These are phyloP conservation scores for Chloranthus sessilifolius DNA, from an alignment of 164 flowering plant species.

Conservation along the genomic window DNA sequence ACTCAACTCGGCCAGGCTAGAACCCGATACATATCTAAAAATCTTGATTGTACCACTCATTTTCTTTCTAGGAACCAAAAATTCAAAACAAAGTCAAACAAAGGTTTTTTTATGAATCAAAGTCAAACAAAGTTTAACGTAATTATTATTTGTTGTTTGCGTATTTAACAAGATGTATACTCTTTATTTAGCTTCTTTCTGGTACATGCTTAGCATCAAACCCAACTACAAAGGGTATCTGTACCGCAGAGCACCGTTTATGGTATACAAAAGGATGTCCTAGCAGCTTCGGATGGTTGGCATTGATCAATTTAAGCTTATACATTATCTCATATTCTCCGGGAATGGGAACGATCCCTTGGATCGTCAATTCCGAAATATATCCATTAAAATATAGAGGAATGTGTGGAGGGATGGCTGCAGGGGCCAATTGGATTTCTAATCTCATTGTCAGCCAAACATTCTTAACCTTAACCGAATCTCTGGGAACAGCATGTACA, in stretches of 20 bases:
- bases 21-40: no score
- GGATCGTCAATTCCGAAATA: conserved; percentile 90
- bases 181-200: conserved; percentile 33
- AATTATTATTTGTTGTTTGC: no score
- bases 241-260: conserved; percentile 30
- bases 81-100: no score
- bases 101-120: no score
- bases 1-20: no score
- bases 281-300: conserved; percentile 52
- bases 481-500: conserved; percentile 58
- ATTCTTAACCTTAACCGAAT: conserved; percentile 48
- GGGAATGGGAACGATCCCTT: conserved; percentile 91
- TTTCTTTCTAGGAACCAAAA: no score
- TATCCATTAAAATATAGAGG: conserved; percentile 81
- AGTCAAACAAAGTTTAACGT: no score
- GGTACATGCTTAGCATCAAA: conserved; percentile 59
- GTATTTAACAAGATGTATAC: no score
- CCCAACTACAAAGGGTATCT: conserved; percentile 13
- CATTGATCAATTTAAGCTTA: conserved; percentile 46
- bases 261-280: conserved; percentile 79
- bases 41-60: no score
- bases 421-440: conserved; percentile 64
- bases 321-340: conserved; percentile 76
- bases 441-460: conserved; percentile 66
- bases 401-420: conserved; percentile 78